Conservation (phyloP, 768 basidiomycete species). For the Favolaschia claudopus region DNA sequence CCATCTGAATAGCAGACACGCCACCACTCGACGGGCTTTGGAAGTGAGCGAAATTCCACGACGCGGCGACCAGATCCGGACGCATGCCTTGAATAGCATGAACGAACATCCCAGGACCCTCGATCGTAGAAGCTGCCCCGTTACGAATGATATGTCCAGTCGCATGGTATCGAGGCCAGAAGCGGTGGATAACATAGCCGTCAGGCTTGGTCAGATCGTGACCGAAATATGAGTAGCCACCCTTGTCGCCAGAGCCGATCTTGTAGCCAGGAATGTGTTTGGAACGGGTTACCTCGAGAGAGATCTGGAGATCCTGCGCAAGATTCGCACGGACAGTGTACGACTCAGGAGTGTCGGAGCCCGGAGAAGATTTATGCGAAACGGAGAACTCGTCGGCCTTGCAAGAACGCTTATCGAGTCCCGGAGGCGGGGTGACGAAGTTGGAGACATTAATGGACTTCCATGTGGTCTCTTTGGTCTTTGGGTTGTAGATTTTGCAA, state of each 20-base stretch:
- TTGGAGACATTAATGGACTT: constrained; percentile 86
- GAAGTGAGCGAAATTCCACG: constrained; percentile 97
- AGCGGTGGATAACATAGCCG: constrained; percentile 88
- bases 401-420: constrained; percentile 85
- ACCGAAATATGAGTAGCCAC: constrained; percentile 91
- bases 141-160: constrained; percentile 73
- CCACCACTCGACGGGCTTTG: constrained; percentile 76
- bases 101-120: constrained; percentile 85
- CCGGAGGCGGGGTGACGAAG: constrained; percentile 77
- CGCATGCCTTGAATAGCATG: constrained; percentile 99
- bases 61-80: constrained; percentile 88
- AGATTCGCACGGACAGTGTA: constrained; percentile 85
- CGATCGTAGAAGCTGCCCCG: constrained; percentile 62
- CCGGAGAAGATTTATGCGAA: constrained; percentile 64
- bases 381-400: constrained; percentile 88
- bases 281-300: constrained; percentile 75
- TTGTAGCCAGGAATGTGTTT: constrained; percentile 86
- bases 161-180: constrained; percentile 79
- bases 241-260: constrained; percentile 85
- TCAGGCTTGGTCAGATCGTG: constrained; percentile 71
- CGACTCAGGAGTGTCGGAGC: constrained; percentile 70
- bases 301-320: constrained; percentile 80
- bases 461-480: constrained; percentile 79
- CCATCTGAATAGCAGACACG: constrained; percentile 93
- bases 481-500: constrained; percentile 86